Evolutionary conservation across 768 basidiomycete species (phyloP).

Genomic region (Auriscalpium microsporum): DNA sequence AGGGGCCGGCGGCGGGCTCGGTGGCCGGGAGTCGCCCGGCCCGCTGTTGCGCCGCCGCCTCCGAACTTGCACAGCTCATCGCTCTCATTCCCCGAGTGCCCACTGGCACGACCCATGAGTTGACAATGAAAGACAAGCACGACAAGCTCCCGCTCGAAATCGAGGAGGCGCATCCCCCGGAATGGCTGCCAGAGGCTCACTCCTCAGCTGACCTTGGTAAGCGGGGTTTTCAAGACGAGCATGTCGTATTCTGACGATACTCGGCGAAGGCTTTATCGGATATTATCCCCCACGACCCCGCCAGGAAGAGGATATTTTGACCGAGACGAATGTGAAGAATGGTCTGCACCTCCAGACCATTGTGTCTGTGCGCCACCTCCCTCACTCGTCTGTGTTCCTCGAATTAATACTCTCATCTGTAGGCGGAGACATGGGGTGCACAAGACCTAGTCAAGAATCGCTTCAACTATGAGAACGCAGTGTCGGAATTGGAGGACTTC

Average conservation of each 20-base stretch:
- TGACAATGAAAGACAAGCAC: conserved; percentile 9
- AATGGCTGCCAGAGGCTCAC: conserved; percentile 67
- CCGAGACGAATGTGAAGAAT: conserved; percentile 53
- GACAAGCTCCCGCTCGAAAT: conserved; percentile 32
- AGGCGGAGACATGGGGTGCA: conserved; percentile 62
- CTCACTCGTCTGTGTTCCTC: not conserved
- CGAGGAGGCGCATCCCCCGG: conserved; percentile 61
- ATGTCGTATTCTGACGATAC: not conserved
- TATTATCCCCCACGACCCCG: conserved; percentile 68
- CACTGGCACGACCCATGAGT: not conserved
- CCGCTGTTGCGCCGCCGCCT: not conserved
- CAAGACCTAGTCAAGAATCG: conserved; percentile 43
- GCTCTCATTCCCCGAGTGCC: not conserved
- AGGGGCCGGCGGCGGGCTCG: too few relatives aligned
- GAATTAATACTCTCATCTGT: not conserved
- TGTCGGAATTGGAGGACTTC: conserved; percentile 59
- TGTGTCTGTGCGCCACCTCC: conserved; percentile 44
- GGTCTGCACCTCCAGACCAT: conserved; percentile 49
- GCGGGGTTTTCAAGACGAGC: conserved; percentile 11
- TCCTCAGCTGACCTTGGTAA: conserved; percentile 60
- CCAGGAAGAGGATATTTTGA: conserved; percentile 69
- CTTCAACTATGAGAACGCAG: conserved; percentile 41
- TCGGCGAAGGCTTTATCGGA: conserved; percentile 55
- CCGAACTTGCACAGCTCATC: not conserved
- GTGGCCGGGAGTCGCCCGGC: too few relatives aligned